These are phyloP conservation scores for Candida smagusa DNA, from an alignment of 1,139 yeast genomes.

Conservation along the genomic window DNA sequence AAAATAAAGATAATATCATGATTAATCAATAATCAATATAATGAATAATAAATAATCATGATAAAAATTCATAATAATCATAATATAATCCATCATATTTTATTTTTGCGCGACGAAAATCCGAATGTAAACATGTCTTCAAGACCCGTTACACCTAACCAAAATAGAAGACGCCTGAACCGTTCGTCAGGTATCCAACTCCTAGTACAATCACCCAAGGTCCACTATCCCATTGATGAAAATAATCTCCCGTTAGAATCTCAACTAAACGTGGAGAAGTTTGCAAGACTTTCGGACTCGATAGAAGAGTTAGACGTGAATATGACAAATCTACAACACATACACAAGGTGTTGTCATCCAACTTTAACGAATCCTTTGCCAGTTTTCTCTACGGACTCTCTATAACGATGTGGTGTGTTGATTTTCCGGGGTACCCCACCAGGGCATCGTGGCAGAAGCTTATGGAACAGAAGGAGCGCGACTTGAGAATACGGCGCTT, in stretches of 20 bases:
- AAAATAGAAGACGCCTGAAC: constrained; percentile 25
- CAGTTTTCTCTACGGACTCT: constrained; percentile 57
- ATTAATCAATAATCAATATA: too few species aligned
- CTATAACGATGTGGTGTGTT: constrained; percentile 66
- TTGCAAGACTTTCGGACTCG: constrained; percentile 48
- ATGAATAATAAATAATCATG: too few species aligned
- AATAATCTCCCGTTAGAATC: constrained; percentile 39
- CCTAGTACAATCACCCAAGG: constrained; percentile 39
- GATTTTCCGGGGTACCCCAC: constrained; percentile 49
- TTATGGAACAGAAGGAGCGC: constrained; percentile 23
- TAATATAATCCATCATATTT: too few species aligned
- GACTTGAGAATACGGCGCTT: constrained; percentile 25
- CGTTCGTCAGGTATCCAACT: constrained; percentile 42
- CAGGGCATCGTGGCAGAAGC: constrained; percentile 32
- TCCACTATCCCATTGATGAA: constrained; percentile 43
- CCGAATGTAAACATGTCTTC: constrained; percentile 8
- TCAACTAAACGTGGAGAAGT: constrained; percentile 26
- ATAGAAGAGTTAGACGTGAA: constrained; percentile 50
- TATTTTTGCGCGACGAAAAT: too few species aligned
- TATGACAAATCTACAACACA: constrained; percentile 42
- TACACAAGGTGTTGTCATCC: constrained; percentile 47
- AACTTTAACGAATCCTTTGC: constrained; percentile 64
- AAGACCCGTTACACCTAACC: constrained; percentile 15
- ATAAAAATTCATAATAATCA: too few species aligned
- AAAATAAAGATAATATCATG: too few species aligned